phyloP scores from a whole-genome alignment of 257 asterid genomes.

The Capsicum chinense region DNA sequence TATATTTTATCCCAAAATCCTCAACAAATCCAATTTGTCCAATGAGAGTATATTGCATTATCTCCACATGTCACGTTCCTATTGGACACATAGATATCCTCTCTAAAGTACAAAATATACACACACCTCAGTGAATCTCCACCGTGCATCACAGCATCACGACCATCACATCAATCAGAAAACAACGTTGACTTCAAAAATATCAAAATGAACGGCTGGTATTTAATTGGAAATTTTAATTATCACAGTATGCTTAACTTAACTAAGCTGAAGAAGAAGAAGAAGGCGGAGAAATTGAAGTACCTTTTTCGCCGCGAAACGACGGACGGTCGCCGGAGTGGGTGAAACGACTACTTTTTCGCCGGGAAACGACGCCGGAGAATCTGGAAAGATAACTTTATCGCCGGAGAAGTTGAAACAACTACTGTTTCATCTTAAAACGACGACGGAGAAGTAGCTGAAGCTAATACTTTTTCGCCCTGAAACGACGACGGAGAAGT shows the following conservation, averaged over 20 bases:
- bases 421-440: not conserved
- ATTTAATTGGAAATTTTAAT: not conserved
- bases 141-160: not conserved
- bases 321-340: too few relatives aligned
- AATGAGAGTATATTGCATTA: slow-evolving; percentile 13
- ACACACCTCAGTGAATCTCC: too few relatives aligned
- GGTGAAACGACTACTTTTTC: not conserved
- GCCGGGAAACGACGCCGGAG: not conserved
- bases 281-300: not conserved
- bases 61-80: slow-evolving; percentile 33
- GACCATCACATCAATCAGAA: not conserved
- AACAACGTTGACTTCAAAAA: not conserved
- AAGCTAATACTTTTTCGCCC: not conserved
- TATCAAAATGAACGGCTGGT: slow-evolving; percentile 19
- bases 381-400: too few relatives aligned
- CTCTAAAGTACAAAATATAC: not conserved
- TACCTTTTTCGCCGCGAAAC: not conserved
- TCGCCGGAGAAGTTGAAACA: too few relatives aligned
- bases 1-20: not conserved
- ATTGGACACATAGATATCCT: slow-evolving; percentile 33
- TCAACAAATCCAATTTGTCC: not conserved
- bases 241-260: slow-evolving; percentile 20
- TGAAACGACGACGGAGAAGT: not conserved
- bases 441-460: not conserved
- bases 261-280: slow-evolving; percentile 27